Percentiles rank a stretch among this genome's conserved stretches.
Conservation (phyloP, 1,284 basidiomycete species). For the Caloboletus inedulis region DNA sequence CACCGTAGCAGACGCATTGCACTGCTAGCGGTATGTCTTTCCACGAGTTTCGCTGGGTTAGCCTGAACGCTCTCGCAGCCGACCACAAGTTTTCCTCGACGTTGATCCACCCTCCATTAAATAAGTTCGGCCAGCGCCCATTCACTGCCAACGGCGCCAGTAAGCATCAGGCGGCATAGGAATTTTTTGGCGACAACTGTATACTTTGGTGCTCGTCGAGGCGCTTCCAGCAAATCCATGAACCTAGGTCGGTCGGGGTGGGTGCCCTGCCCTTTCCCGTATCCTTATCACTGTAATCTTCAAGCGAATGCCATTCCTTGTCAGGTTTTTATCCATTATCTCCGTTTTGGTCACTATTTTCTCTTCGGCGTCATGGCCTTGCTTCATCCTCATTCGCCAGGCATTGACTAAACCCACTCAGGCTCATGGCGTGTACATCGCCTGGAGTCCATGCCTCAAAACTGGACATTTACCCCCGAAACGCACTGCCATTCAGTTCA, state of each 20-base stretch:
- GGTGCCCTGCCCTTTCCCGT: neutral
- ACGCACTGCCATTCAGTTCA: conserved; percentile 17
- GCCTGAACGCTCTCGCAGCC: conserved; percentile 18
- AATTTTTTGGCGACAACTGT: neutral
- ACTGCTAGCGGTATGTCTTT: conserved; percentile 6
- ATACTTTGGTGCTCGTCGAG: neutral
- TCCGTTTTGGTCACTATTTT: conserved; percentile 1
- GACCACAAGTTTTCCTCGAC: conserved; percentile 29
- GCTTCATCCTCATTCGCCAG: conserved; percentile 21
- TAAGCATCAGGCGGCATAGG: neutral
- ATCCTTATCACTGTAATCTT: conserved; percentile 5
- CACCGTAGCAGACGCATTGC: conserved; percentile 25
- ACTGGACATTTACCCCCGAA: conserved; percentile 15
- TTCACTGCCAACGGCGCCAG: conserved; percentile 5
- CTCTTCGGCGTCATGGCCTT: conserved; percentile 20
- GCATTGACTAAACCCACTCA: conserved; percentile 15
- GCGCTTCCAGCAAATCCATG: neutral
- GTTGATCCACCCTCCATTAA: conserved; percentile 10
- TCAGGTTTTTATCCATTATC: conserved; percentile 9
- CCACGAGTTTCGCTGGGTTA: conserved; percentile 18
- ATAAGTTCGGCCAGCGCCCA: conserved; percentile 2
- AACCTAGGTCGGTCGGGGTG: conserved; percentile 7
- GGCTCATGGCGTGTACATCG: conserved; percentile 21
- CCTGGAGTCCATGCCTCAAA: conserved; percentile 24
- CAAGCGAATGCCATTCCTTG: conserved; percentile 5